Evolutionary conservation across 192 early-diverging fungal species (phyloP), one percentile per base, ranked within the genome.

Genomic region (Chytriomyces sp.): DNA sequence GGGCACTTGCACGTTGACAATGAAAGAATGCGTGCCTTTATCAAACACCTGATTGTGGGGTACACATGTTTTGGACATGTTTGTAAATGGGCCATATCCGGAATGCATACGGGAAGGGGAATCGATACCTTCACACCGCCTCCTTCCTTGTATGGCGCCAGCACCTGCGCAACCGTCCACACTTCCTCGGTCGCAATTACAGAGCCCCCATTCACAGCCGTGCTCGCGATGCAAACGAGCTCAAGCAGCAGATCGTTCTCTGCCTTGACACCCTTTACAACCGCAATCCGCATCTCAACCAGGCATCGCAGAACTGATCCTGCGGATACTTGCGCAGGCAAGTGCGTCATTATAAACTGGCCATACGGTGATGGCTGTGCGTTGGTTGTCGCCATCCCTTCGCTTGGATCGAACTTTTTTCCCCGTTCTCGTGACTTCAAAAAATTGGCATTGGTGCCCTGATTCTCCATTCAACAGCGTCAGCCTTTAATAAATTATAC

Each of bases 201-300:
- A 0, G 41, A 10, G 41, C 41, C 41, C n/a, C 41, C 41, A 26
- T 39, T 39, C 4, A 44, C 57, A 25, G 30, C 14, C 3, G 68
- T 70, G 0, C 55, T 37, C 7, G 68, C 68, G 19, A 70, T 10
- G 39, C 68, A 70, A 25, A 59, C 68, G 6, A 70, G 57, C 68
- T 57, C 54, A 17, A 70, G 53, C 55, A 25, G 41, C 54, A 70
- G 57, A 31, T 70, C 68, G 56, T 70, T 44, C 39, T 70, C 68
- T n/a, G 68, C 68, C 68, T 70, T 70, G 68, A 38, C 14, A 10
- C 68, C 68, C 57, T 70, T 70, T 4, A 59, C 55, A 5, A 56
- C 68, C 30, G 53, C 38, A n/a, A 70, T 59, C 25, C 53, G 57
- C 55, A 70, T 59, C 56, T 70, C 68, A 8, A 70, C 68, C 55